Base-by-base conservation (phyloP, 139 green algal species). In the Volvox africanus region DNA sequence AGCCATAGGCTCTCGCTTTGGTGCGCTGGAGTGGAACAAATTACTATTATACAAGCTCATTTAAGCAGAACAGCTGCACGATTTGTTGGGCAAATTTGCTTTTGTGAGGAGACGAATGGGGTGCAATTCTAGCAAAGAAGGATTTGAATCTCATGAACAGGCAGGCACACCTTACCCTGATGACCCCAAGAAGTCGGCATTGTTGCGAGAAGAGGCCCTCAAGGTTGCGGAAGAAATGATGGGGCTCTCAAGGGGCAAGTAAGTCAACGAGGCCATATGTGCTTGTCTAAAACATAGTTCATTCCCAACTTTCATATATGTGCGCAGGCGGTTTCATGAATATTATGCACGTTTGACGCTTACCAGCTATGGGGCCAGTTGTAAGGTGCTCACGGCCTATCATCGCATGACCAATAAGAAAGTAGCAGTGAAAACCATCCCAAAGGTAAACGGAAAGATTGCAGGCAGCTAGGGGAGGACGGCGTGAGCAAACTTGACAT, bases 341-440 rank as follows among this genome's bases (percentile, higher is more conserved):
- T 35, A 1, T 26, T 93, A 93, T 24, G 82, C 75, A 16, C 77
- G 84, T 2, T 33, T 89, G 3, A 92, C 92, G 2, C 86, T 94
- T 0, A 75, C 86, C 13, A 88, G 78, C 28, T 94, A 94, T 65
- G 92, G 92, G 12, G 92, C 92, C 0, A 91, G 33, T 33, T 94
- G 92, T 80, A 94, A 94, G 61, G 92, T 94, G 61, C 71, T 93
- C 0, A 94, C 86, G 28, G 86, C 84, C 2, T 87, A 62, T 11
- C 50, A 87, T 30, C 75, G 76, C 2, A 26, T 18, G 14, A 93
- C 80, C 1, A 55, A 88, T 35, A 78, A 91, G 62, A 86, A 89
- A 30, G 88, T 93, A 19, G 94, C 94, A 16, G 92, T 94, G 30
- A 96, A 96, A 44, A 93, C 90, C 0, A 96, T 96, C 16, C 79